Evolutionary conservation across 129 eudicot species (phyloP).

Genomic region (Glebionis coronaria): DNA sequence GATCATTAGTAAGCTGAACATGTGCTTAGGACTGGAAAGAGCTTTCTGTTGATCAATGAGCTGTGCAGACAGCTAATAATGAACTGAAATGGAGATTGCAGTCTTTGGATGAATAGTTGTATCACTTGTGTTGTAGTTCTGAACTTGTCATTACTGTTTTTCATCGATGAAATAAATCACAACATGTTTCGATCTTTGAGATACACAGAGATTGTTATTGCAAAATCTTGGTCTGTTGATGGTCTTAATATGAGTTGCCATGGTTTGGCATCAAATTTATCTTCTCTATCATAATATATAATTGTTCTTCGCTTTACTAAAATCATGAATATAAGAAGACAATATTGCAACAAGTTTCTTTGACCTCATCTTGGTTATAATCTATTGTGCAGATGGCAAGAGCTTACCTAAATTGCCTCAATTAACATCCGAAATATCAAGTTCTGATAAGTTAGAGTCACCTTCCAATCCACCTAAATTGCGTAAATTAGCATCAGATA

Average conservation of each 20-base stretch:
- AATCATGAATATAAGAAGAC: background rate
- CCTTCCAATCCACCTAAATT: conserved; percentile 39
- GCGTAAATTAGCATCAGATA: conserved; percentile 42
- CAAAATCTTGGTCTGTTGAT: conserved; percentile 13
- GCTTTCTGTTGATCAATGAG: background rate
- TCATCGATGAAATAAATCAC: background rate
- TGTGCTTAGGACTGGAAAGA: background rate
- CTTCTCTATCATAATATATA: background rate
- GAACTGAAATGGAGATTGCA: conserved; percentile 10
- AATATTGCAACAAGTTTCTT: conserved; percentile 6
- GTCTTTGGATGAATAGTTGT: background rate
- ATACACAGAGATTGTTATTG: background rate
- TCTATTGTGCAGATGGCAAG: conserved; percentile 40
- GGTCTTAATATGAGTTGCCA: background rate
- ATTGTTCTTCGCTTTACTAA: background rate
- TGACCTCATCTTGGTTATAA: conserved; percentile 11
- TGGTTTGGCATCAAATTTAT: conserved; percentile 1
- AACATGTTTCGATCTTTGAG: conserved; percentile 2
- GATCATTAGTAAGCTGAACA: background rate
- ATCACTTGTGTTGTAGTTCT: background rate
- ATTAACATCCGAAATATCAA: conserved; percentile 42
- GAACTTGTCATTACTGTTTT: conserved; percentile 1
- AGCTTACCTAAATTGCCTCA: conserved; percentile 49
- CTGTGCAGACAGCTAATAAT: background rate
- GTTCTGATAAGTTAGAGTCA: conserved; percentile 46